A percentile compares a stretch with the other conserved stretches of the same genome.
phyloP scores from a whole-genome alignment of 2,329 filamentous ascomycete genomes.

The Phialocephala subalpina region DNA sequence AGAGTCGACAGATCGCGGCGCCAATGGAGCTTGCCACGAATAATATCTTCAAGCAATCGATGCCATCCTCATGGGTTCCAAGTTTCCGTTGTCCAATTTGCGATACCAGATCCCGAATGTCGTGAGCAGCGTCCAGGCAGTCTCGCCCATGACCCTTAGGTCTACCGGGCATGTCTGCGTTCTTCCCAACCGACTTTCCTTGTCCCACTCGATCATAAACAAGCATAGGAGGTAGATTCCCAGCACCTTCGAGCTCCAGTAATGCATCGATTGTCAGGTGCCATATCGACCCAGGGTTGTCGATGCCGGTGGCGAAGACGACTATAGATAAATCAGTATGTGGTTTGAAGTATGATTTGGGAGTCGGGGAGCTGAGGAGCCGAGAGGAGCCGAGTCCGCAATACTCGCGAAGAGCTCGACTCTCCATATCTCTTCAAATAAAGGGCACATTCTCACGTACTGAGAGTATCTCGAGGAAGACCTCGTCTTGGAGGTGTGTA shows the following conservation, averaged over 20 bases:
- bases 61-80: neutral
- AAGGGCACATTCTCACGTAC: no score
- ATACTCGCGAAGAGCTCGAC: no score
- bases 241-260: constrained; percentile 27
- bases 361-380: no score
- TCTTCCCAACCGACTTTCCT: constrained; percentile 10
- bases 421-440: no score
- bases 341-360: no score
- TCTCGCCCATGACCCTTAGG: constrained; percentile 37
- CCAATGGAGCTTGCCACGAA: constrained; percentile 41
- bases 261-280: constrained; percentile 37
- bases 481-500: neutral
- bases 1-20: constrained; percentile 40
- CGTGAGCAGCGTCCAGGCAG: constrained; percentile 32
- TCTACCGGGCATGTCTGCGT: constrained; percentile 32
- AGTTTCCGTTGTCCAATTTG: constrained; percentile 20
- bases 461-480: constrained; percentile 15
- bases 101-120: constrained; percentile 35
- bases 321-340: no score
- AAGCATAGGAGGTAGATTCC: constrained; percentile 37
- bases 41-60: constrained; percentile 27
- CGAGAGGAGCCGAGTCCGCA: no score
- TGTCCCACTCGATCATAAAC: constrained; percentile 38
- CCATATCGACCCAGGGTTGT: constrained; percentile 33
- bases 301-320: constrained; percentile 21